Evolutionary conservation across 331 rosid species (phyloP), one percentile per base, ranked within the genome.

Genomic region (Malus hybrid): DNA sequence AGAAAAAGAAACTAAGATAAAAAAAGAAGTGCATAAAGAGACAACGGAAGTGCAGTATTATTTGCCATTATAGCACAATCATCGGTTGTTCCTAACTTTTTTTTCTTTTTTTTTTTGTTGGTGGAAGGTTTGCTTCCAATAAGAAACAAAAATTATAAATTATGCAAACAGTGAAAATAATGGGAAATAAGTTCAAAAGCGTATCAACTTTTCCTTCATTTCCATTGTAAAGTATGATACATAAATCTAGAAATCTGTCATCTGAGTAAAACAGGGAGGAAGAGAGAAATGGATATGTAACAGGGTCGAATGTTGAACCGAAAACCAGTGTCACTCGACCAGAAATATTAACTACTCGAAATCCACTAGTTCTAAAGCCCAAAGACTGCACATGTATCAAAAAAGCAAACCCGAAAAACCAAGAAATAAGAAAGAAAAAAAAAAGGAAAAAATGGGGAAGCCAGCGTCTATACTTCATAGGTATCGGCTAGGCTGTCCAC

Each of bases 401-500:
- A 63, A 64, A 67, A 13, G 57, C 70, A 77, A 81, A 63, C 65
- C 32, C 52, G 24, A 71, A 77, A 85, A 73, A 19, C 32, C 73
- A 81, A 59, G 86, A 46, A 36, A 27, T 20, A 6, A 62, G 20
- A 32, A 52, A 83, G 69, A 73, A 67, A 57, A 52, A 79, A 79
- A 39, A 39, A 39, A 39, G 33, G 72, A 76, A 73, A 76, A 76
- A 78, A 77, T 73, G 76, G 73, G 24, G 73, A 73, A 85, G 4
- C 77, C 75, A 36, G 56, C 39, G 22, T 81, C 88, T 89, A 95
- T 75, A 84, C 66, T 75, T 92, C 92, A 84, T 75, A 88, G 72
- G 80, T 83, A 81, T 89, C 97, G 63, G 82, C 81, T 50, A 81
- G 71, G 81, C 99, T 92, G 79, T 95, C 99, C 79, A 87, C 80